phyloP scores from a whole-genome alignment of 2,329 filamentous ascomycete genomes.

The Penicillium sp. region DNA sequence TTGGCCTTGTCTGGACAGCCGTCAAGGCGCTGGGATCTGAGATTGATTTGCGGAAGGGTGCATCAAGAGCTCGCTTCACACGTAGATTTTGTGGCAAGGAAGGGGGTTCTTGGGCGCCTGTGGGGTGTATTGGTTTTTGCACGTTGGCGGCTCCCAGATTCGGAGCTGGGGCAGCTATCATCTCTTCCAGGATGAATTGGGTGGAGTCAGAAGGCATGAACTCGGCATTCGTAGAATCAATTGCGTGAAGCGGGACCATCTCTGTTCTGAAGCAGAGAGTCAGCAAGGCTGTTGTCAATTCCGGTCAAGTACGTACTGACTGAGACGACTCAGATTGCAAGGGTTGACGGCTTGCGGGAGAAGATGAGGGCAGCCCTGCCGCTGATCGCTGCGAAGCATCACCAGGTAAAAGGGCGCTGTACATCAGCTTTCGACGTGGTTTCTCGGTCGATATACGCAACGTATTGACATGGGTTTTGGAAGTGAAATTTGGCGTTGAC shows the following conservation, averaged over 20 bases:
- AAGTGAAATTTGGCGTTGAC: not conserved
- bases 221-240: constrained; percentile 22
- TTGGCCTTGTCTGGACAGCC: constrained; percentile 17
- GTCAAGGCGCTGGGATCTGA: constrained; percentile 39
- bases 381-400: constrained; percentile 18
- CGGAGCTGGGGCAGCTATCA: constrained; percentile 16
- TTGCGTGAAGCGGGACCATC: not conserved
- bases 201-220: constrained; percentile 34
- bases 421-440: constrained; percentile 49
- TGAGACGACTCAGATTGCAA: constrained; percentile 18
- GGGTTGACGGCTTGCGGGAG: constrained; percentile 2
- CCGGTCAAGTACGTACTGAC: constrained; percentile 33
- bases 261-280: constrained; percentile 11
- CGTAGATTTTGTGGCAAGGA: constrained; percentile 5
- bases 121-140: not conserved
- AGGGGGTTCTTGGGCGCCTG: not conserved
- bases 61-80: constrained; percentile 12
- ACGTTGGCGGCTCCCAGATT: not conserved
- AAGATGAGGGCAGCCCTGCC: constrained; percentile 8
- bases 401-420: constrained; percentile 39
- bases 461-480: constrained; percentile 25
- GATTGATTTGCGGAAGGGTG: constrained; percentile 34
- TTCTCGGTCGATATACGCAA: constrained; percentile 38
- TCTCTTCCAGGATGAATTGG: constrained; percentile 31
- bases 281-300: constrained; percentile 6